These are phyloP conservation scores for Knoxdaviesia capensis DNA, from an alignment of 2,329 filamentous ascomycete genomes.

Conservation along the genomic window DNA sequence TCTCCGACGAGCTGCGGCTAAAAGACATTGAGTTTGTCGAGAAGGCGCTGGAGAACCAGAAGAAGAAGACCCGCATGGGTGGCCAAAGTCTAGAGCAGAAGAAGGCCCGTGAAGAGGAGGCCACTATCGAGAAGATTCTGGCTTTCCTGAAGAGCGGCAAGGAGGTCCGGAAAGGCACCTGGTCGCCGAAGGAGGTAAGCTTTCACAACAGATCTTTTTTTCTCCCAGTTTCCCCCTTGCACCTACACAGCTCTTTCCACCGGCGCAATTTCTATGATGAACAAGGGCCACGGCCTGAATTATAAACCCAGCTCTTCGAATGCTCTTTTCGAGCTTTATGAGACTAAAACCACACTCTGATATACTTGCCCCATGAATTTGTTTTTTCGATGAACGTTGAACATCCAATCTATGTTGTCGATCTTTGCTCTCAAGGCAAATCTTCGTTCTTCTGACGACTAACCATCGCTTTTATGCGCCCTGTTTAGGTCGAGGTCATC, in stretches of 20 bases:
- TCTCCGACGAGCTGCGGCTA: slow-evolving; percentile 85
- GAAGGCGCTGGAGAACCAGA: slow-evolving; percentile 78
- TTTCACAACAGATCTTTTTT: slow-evolving; percentile 5
- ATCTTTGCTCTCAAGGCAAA: not conserved
- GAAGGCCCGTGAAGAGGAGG: slow-evolving; percentile 88
- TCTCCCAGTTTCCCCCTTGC: slow-evolving; percentile 3
- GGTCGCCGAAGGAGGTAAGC: slow-evolving; percentile 88
- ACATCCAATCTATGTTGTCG: slow-evolving; percentile 8
- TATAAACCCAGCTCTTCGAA: slow-evolving; percentile 99
- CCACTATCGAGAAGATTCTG: slow-evolving; percentile 78
- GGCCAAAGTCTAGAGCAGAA: slow-evolving; percentile 95
- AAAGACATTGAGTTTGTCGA: slow-evolving; percentile 98
- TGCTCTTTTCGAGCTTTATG: slow-evolving; percentile 67
- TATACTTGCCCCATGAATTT: slow-evolving; percentile 8
- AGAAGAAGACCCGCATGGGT: slow-evolving; percentile 87
- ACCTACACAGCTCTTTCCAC: slow-evolving; percentile 4
- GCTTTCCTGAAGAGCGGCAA: slow-evolving; percentile 71
- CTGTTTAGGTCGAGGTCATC: slow-evolving; percentile 71
- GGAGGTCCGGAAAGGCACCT: slow-evolving; percentile 78
- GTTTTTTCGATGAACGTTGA: slow-evolving; percentile 1
- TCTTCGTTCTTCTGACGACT: too few relatives aligned
- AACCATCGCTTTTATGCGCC: not conserved
- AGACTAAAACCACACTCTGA: slow-evolving; percentile 66
- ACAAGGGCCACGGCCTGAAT: slow-evolving; percentile 89
- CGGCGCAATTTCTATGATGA: slow-evolving; percentile 55